Evolutionary conservation across 73 alveolate genomes (phyloP), one percentile per base, ranked within the genome.

Genomic region (Breviolum minutum): DNA sequence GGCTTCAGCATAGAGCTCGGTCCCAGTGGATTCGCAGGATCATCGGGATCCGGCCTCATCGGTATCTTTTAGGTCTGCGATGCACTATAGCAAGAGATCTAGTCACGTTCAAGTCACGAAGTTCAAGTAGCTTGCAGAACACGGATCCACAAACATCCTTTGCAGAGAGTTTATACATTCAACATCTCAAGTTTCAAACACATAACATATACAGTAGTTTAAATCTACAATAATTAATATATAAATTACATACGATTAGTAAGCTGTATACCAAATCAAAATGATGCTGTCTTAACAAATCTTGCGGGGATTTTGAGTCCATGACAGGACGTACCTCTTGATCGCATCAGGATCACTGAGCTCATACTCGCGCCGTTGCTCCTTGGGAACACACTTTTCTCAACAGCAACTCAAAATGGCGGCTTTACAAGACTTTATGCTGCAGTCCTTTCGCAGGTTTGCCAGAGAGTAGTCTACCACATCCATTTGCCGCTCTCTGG

Each of bases 331-430:
- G 64, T 91, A 79, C 80, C 40, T 91, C 89, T 91, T 91, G n/a
- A 91, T 63, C 60, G 97, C 97, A 54, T 91, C 89, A 17, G 97
- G 97, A 91, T 91, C 97, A 61, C 97, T 91, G n/a, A 91, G 80
- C 27, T 79, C 97, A 40, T 91, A 91, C 79, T 91, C 97, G 14
- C 97, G 97, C n/a, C 97, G 97, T 64, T 91, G 97, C 89, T 91
- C 97, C 97, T 91, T 7, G 0, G 6, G n/a, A 74, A 2, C 26
- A 68, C 24, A 63, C 63, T 27, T 32, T 22, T 22, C 64, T 11
- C 6, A 27, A 32, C 86, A 60, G 22, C 13, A 32, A 16, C 8
- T 30, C 66, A 0, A 73, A 82, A 13, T 62, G 30, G 63, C 85
- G 60, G n/a, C 40, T 19, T 19, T 29, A 9, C 64, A 26, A 2